A percentile compares a stretch with the other conserved stretches of the same genome.
These are phyloP conservation scores for Botrytis fragariae DNA, from an alignment of 2,329 filamentous ascomycete species.

Conservation along the genomic window DNA sequence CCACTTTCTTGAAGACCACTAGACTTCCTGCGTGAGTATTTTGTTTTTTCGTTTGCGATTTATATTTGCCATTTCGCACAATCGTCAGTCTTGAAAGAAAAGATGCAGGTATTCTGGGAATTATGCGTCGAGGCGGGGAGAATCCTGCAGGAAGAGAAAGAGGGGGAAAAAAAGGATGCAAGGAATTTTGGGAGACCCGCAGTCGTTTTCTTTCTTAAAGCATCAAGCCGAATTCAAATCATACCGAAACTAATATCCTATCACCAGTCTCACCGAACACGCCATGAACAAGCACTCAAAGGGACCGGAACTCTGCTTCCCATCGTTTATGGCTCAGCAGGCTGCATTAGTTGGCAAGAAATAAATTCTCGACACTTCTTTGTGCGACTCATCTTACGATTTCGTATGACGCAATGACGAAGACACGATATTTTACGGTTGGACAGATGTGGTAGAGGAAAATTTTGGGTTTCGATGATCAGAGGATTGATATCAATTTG, in stretches of 20 bases:
- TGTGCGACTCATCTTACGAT: neutral
- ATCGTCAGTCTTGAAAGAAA: neutral
- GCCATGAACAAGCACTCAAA: conserved; percentile 76
- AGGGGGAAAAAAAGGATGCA: neutral
- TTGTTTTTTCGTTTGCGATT: neutral
- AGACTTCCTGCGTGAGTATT: conserved; percentile 63
- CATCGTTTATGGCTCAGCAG: conserved; percentile 33
- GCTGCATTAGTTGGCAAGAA: conserved; percentile 16
- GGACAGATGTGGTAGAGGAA: conserved; percentile 4
- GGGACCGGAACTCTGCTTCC: conserved; percentile 69
- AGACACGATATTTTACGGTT: conserved; percentile 19
- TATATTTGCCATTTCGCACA: neutral
- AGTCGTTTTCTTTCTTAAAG: neutral
- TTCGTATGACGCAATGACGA: conserved; percentile 14
- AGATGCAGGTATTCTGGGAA: neutral
- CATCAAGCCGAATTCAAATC: neutral
- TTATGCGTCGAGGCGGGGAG: neutral
- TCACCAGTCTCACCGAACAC: conserved; percentile 61
- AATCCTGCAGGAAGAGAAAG: neutral
- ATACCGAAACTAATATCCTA: conserved; percentile 1
- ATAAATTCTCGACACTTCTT: conserved; percentile 8
- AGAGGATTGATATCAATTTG: conserved; percentile 12
- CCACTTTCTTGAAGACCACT: conserved; percentile 75
- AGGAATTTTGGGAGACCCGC: neutral
- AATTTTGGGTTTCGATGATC: conserved; percentile 11